Percentiles rank a stretch among this genome's conserved stretches.
Evolutionary conservation across 495 filamentous ascomycete genomes (phyloP).

Genomic region (Penicillium arizonense): DNA sequence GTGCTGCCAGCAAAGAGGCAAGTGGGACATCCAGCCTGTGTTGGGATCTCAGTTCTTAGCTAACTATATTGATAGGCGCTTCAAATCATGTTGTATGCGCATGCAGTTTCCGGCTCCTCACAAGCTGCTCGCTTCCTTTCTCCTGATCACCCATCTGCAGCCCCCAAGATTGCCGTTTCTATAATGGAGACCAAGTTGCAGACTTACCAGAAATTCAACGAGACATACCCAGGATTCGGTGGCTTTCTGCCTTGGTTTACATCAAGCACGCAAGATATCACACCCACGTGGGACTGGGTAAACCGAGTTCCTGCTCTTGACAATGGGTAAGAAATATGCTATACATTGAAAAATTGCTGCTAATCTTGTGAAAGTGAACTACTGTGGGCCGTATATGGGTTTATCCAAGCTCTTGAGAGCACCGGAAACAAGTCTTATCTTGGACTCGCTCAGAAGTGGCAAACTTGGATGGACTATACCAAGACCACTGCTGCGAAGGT

Average conservation of each 20-base stretch:
- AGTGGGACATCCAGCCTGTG: too few relatives aligned
- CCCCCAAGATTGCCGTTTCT: conserved; percentile 19
- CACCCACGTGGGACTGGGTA: conserved; percentile 29
- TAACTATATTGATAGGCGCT: conserved; percentile 12
- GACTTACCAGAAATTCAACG: conserved; percentile 34
- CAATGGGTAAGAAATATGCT: conserved; percentile 25
- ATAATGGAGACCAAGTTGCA: conserved; percentile 33
- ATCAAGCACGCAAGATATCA: conserved; percentile 17
- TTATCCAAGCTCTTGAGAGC: conserved; percentile 23
- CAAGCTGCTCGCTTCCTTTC: conserved; percentile 30
- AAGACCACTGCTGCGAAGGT: conserved; percentile 28
- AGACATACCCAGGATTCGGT: conserved; percentile 35
- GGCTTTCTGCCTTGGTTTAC: conserved; percentile 35
- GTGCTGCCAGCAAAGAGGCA: conserved; percentile 35
- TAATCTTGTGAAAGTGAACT: conserved; percentile 17
- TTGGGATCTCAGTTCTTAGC: background rate
- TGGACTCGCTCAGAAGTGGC: conserved; percentile 27
- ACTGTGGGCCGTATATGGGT: conserved; percentile 36
- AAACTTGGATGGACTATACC: conserved; percentile 36
- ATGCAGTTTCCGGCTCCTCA: conserved; percentile 26
- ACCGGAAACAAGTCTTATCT: conserved; percentile 16
- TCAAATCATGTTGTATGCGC: conserved; percentile 35
- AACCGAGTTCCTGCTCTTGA: conserved; percentile 33
- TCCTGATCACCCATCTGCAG: conserved; percentile 19
- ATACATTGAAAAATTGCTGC: background rate